These are phyloP conservation scores for Apiospora hydei DNA, from an alignment of 2,329 filamentous ascomycete genomes.

Conservation along the genomic window DNA sequence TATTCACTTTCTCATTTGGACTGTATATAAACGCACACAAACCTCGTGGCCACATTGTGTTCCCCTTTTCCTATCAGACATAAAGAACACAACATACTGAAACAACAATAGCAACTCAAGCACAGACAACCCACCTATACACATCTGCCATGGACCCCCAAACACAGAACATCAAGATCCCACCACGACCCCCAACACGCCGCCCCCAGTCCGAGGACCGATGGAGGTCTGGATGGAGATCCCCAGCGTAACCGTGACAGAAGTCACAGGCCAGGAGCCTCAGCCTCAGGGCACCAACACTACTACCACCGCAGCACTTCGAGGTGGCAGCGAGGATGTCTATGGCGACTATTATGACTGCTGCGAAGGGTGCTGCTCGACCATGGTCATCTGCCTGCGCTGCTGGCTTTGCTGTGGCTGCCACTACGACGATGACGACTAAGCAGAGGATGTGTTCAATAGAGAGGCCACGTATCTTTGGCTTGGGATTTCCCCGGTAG, in stretches of 20 bases:
- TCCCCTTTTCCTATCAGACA: neutral
- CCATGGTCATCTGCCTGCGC: constrained; percentile 8
- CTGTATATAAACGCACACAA: neutral
- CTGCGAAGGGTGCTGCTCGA: constrained; percentile 16
- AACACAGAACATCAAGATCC: neutral
- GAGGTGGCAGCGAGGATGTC: neutral
- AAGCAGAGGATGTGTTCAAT: neutral
- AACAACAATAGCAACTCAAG: neutral
- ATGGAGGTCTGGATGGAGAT: neutral
- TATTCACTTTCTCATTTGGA: neutral
- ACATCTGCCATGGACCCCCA: neutral
- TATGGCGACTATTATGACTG: neutral
- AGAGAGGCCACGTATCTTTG: neutral
- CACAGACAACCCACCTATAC: neutral
- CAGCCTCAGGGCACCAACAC: neutral
- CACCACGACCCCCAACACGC: neutral
- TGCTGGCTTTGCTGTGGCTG: constrained; percentile 17
- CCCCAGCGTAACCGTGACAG: neutral
- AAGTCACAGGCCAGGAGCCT: neutral
- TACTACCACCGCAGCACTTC: neutral
- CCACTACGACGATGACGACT: constrained; percentile 10
- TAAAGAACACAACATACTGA: neutral
- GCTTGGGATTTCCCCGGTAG: neutral
- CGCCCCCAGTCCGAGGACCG: neutral
- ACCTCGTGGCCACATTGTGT: neutral